Evolutionary conservation across 305 asterid species (phyloP), one percentile per base, ranked within the genome.

Genomic region (Fraxinus greggii): DNA sequence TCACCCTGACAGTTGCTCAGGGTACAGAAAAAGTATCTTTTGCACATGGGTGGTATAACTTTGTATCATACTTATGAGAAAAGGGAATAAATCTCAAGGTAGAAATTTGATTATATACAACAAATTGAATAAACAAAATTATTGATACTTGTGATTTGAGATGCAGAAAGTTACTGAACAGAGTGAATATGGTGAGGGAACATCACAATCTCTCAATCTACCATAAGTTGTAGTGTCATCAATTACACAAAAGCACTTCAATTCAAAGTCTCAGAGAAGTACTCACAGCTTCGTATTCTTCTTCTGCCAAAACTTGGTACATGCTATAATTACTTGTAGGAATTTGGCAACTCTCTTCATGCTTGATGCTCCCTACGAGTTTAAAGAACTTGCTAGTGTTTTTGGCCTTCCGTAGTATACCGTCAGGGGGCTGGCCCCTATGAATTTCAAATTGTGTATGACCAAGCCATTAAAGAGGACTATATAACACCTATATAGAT

Each of bases 241-340:
- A 29, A 29, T n/a, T 54, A 24, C 21, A 69, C 74, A 76, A n/a
- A 45, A 10, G 54, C 51, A 48, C 72, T 63, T n/a, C 9, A 84
- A 72, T 72, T 77, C 21, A 33, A 84, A 61, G 82, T 82, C 40
- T 73, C 32, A 72, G 77, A 72, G 74, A 82, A 78, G 76, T 88
- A 94, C 99, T 94, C 91, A 97, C 99, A 84, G 92, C 89, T 87
- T 97, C 97, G 87, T 90, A 94, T 88, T 97, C 99, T 84, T 97
- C 98, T 87, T 92, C 98, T 42, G 92, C 90, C 91, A 97, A 89
- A 85, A 90, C 90, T 78, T 91, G 94, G 87, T 89, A 97, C 89
- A 91, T 89, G 86, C 93, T 91, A 83, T 83, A 88, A 84, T 91
- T 89, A 81, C 89, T 82, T 84, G 85, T 83, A 72, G 91, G 83